Evolutionary conservation across 2,329 filamentous ascomycete genomes (phyloP).

Genomic region (Xylaria sp.): DNA sequence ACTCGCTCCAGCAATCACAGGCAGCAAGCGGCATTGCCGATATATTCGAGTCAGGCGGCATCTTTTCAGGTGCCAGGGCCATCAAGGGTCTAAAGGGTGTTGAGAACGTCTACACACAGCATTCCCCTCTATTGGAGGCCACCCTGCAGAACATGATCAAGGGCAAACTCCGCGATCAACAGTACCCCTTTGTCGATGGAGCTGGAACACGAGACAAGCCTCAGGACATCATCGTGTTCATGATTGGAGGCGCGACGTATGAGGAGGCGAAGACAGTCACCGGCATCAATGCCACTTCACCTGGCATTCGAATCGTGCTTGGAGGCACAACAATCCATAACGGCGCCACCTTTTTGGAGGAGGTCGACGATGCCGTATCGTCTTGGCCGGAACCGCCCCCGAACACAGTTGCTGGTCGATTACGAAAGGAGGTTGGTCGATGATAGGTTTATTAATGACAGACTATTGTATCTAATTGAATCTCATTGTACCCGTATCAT

Average conservation of each 20-base stretch:
- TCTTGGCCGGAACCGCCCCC: conserved; percentile 72
- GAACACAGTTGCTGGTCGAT: conserved; percentile 54
- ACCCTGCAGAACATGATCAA: conserved; percentile 93
- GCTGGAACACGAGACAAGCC: conserved; percentile 86
- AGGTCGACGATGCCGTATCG: conserved; percentile 82
- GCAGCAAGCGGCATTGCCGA: conserved; percentile 78
- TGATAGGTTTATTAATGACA: conserved; percentile 32
- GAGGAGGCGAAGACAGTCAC: conserved; percentile 96
- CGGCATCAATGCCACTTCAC: conserved; percentile 86
- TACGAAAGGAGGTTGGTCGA: conserved; percentile 56
- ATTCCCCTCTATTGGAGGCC: conserved; percentile 79
- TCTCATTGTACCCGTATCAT: conserved; percentile 1
- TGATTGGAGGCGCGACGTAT: conserved; percentile 88
- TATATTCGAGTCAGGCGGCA: conserved; percentile 83
- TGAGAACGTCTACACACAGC: conserved; percentile 98
- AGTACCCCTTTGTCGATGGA: conserved; percentile 91
- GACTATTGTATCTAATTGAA: neutral
- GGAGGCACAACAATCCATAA: conserved; percentile 88
- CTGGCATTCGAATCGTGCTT: conserved; percentile 81
- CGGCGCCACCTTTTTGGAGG: conserved; percentile 78
- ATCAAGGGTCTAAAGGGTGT: conserved; percentile 96
- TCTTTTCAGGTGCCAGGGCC: conserved; percentile 82
- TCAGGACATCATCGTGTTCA: conserved; percentile 92
- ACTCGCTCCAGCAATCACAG: conserved; percentile 74
- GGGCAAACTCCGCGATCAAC: conserved; percentile 75